Conservation (phyloP, 805 yeast species). For the Schizosaccharomyces osmophilus region DNA sequence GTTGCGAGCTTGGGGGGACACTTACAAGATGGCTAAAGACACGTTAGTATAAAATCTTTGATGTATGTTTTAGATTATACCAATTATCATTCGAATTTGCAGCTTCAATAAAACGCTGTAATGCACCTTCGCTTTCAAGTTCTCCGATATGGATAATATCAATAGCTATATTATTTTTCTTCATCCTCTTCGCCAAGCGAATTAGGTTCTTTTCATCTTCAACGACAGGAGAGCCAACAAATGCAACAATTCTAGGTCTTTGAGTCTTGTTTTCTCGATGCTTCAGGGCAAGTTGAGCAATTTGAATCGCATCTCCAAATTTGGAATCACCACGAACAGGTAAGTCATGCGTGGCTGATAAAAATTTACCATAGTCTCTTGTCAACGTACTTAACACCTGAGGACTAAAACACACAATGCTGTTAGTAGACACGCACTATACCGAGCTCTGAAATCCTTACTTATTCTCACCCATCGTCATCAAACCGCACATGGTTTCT, state of each 20-base stretch:
- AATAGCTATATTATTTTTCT: conserved; percentile 73
- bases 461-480: conserved; percentile 59
- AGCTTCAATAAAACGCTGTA: conserved; percentile 51
- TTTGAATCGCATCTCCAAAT: conserved; percentile 66
- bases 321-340: conserved; percentile 44
- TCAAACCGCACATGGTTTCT: conserved; percentile 75
- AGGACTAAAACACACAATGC: conserved; percentile 23
- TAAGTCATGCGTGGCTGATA: conserved; percentile 59
- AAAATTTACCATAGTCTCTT: conserved; percentile 59
- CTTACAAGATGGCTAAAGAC: conserved; percentile 46
- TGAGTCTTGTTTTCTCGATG: conserved; percentile 90
- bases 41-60: not conserved
- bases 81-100: conserved; percentile 42
- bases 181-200: conserved; percentile 71
- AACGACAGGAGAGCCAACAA: conserved; percentile 65
- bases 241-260: conserved; percentile 67
- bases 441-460: conserved; percentile 3
- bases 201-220: conserved; percentile 50
- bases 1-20: conserved; percentile 67
- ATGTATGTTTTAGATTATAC: not conserved
- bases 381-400: conserved; percentile 76
- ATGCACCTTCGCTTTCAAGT: conserved; percentile 39
- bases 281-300: conserved; percentile 69
- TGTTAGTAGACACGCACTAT: too few species aligned
- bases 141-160: conserved; percentile 88